Conservation (phyloP, 306 rosid genomes). For the Cucurbita ficifolia region DNA sequence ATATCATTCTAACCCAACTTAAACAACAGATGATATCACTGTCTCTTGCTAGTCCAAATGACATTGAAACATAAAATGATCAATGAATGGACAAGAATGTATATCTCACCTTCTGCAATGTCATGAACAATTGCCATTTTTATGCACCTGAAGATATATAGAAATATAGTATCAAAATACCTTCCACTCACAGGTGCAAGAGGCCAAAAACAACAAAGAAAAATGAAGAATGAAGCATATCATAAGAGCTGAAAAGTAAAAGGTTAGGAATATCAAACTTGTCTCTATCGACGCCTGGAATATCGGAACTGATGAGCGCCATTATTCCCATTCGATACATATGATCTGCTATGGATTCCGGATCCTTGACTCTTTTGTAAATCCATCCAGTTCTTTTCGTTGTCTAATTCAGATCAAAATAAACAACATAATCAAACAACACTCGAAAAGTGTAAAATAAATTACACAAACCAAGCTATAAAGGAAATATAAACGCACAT, state of each 20-base stretch:
- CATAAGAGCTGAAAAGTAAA: neutral
- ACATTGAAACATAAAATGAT: neutral
- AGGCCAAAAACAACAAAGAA: neutral
- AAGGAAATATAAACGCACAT: neutral
- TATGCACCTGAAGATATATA: constrained; percentile 46
- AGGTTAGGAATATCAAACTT: constrained; percentile 26
- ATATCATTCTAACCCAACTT: neutral
- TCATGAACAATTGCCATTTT: constrained; percentile 94
- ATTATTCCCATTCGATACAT: constrained; percentile 84
- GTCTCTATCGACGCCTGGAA: constrained; percentile 65
- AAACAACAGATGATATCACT: neutral
- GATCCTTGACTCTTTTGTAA: constrained; percentile 34
- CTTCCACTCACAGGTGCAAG: neutral
- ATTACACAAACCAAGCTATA: neutral
- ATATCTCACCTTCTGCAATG: constrained; percentile 61
- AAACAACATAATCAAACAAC: neutral
- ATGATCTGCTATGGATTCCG: constrained; percentile 87
- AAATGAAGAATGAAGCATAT: neutral
- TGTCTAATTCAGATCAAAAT: constrained; percentile 25
- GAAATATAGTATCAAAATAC: constrained; percentile 2
- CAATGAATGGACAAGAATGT: neutral
- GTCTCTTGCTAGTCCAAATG: neutral
- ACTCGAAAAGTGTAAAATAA: neutral
- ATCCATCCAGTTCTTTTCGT: constrained; percentile 88
- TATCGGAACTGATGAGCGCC: constrained; percentile 75